Base-by-base conservation (phyloP, 148 eudicot species). In the Drosera capensis region DNA sequence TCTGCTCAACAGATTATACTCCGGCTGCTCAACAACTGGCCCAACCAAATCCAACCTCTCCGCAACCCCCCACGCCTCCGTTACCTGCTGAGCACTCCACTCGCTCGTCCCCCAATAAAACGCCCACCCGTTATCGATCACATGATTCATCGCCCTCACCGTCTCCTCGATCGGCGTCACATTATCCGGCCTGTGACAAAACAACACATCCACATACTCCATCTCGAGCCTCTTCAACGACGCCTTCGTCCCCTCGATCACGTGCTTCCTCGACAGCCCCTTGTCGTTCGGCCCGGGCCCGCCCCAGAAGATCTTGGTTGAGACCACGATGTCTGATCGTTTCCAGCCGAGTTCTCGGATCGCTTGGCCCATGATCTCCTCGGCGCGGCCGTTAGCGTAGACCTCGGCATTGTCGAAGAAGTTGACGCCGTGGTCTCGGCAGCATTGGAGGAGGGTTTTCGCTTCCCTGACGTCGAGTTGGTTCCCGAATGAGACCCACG, bases 291-390 rank as follows among this genome's bases (percentile, higher is more conserved):
- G 97, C 6, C 97, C 97, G 0, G 84, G 49, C 0, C 95, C 97
- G 0, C 95, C 97, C 97, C 97, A 90, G 58, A 90, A 90, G 64
- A 90, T 78, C 87, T 90, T 90, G 34, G 97, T 84, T 14, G 93
- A 84, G 7, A 90, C 51, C 0, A 90, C 97, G 1, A 90, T 29
- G 60, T 90, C 95, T 1, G 95, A 84, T 3, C 97, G 45, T 63
- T 84, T 84, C 97, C 97, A 90, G 0, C 95, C 97, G 0, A 90
- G 75, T 54, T 90, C 93, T 0, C 81, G 55, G 5, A 90, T 84
- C 9, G 97, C 87, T 35, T 90, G 95, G 0, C 97, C 97, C 97
- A 90, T 90, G 65, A 90, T 90, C 59, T 90, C 97, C 69, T 90
- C 97, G n/a, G 95, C 95, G 0, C 97, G 63, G 30, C 97, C 97